Evolutionary conservation across 495 filamentous ascomycete genomes (phyloP).

Genomic region (Chaetomium tenue): DNA sequence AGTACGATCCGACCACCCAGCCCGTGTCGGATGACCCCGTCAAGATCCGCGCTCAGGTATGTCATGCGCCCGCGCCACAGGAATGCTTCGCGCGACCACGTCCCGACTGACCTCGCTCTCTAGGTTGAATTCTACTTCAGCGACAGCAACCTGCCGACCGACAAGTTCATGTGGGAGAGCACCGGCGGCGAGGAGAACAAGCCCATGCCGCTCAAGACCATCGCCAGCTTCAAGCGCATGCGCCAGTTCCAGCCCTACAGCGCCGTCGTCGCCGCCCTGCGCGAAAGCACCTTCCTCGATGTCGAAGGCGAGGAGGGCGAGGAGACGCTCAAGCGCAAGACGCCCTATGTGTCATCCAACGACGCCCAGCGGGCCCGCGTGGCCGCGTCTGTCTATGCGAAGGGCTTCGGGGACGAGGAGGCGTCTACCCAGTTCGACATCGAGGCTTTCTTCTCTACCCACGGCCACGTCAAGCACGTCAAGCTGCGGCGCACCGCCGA

Average conservation of each 20-base stretch:
- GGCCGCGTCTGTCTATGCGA: slow-evolving; percentile 53
- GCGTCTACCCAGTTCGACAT: slow-evolving; percentile 83
- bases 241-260: slow-evolving; percentile 79
- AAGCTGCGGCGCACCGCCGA: slow-evolving; percentile 74
- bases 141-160: slow-evolving; percentile 82
- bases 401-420: slow-evolving; percentile 84
- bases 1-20: slow-evolving; percentile 63
- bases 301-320: slow-evolving; percentile 59
- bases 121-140: slow-evolving; percentile 98
- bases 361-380: slow-evolving; percentile 36
- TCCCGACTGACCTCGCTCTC: slow-evolving; percentile 20
- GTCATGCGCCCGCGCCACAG: neutral
- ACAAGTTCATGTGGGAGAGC: slow-evolving; percentile 78
- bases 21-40: slow-evolving; percentile 68
- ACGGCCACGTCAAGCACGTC: slow-evolving; percentile 76
- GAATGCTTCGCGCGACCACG: slow-evolving; percentile 12
- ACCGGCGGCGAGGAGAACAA: slow-evolving; percentile 76
- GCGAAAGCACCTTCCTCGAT: slow-evolving; percentile 65
- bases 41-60: slow-evolving; percentile 52
- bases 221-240: slow-evolving; percentile 92
- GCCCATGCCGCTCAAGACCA: slow-evolving; percentile 67
- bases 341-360: slow-evolving; percentile 49
- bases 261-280: slow-evolving; percentile 77
- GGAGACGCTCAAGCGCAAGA: slow-evolving; percentile 72
- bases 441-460: slow-evolving; percentile 83